Evolutionary conservation across 495 filamentous ascomycete genomes (phyloP).

Genomic region (Astrocystis sublimbata): DNA sequence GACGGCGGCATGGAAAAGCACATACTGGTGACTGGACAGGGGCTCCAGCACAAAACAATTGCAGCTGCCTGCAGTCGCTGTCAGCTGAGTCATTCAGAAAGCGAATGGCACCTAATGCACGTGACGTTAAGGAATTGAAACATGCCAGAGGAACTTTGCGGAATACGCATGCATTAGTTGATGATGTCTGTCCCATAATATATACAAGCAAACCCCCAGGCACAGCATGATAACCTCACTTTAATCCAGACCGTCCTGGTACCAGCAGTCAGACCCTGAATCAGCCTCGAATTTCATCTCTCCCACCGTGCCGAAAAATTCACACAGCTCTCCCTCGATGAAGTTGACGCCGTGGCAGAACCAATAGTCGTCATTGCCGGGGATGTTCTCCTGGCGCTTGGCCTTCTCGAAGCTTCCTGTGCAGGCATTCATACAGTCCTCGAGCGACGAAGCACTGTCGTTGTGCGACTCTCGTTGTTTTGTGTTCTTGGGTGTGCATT

Average conservation of each 20-base stretch:
- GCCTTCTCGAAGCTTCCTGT: conserved; percentile 32
- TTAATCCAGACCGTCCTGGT: conserved; percentile 23
- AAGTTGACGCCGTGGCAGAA: conserved; percentile 38
- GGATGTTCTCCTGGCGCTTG: conserved; percentile 19
- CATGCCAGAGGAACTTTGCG: neutral
- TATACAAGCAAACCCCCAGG: neutral
- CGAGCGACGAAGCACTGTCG: conserved; percentile 15
- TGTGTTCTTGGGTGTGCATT: conserved; percentile 21
- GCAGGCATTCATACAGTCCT: conserved; percentile 25
- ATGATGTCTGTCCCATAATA: neutral
- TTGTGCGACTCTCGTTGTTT: conserved; percentile 25
- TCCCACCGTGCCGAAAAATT: conserved; percentile 30
- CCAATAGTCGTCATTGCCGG: conserved; percentile 27
- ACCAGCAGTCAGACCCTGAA: conserved; percentile 21
- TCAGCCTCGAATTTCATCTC: conserved; percentile 20
- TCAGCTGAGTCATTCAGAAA: neutral
- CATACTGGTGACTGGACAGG: neutral
- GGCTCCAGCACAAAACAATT: neutral
- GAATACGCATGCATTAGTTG: neutral
- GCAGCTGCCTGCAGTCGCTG: neutral
- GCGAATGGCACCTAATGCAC: neutral
- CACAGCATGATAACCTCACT: neutral
- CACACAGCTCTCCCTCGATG: conserved; percentile 28
- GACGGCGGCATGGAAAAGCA: neutral
- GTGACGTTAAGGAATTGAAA: neutral